phyloP scores from a whole-genome alignment of 73 alveolate genomes.

The Tetrahymena malaccensis region DNA sequence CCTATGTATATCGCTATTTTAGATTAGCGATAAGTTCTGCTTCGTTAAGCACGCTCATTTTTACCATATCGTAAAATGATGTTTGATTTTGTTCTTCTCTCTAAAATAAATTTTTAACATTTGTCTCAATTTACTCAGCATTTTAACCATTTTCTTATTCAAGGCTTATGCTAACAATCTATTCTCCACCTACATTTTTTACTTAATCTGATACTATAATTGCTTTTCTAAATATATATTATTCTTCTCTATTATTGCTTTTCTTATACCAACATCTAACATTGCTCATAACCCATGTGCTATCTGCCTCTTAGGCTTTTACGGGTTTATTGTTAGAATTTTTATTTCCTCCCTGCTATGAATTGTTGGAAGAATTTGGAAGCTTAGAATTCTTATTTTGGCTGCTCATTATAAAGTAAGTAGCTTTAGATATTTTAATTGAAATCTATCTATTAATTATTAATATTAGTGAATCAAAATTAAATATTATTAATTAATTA shows the following conservation, averaged over 20 bases:
- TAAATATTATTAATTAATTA: too few relatives aligned
- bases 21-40: conserved; percentile 65
- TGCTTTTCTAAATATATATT: background rate
- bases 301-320: background rate
- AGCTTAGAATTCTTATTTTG: background rate
- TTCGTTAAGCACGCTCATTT: conserved; percentile 57
- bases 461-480: too few relatives aligned
- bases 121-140: background rate
- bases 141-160: background rate
- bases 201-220: background rate
- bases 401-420: background rate
- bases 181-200: background rate
- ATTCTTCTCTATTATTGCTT: background rate
- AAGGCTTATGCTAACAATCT: background rate
- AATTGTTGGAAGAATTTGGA: background rate
- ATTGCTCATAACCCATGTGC: background rate
- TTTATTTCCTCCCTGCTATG: background rate
- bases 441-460: background rate
- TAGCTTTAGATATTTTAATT: background rate
- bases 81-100: background rate
- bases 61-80: conserved; percentile 61
- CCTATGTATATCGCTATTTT: conserved; percentile 54
- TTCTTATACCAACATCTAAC: background rate
- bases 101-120: background rate
- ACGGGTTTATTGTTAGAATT: background rate